These are phyloP conservation scores for Globisporangium irregulare DNA, from an alignment of 352 stramenopile species.

Conservation along the genomic window DNA sequence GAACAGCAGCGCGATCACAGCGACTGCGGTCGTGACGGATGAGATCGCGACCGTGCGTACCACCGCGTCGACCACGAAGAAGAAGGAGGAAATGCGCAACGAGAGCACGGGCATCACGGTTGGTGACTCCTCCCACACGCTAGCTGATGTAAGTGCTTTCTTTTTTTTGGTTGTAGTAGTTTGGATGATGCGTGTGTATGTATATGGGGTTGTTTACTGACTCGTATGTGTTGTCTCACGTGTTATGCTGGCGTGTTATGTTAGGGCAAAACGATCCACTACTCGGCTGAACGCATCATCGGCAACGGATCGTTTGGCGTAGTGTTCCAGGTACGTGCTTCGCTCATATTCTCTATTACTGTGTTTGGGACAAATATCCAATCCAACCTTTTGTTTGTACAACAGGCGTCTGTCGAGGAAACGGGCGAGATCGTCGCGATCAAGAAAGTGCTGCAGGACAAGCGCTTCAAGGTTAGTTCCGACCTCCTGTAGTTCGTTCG, in stretches of 20 bases:
- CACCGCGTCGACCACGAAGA: constrained; percentile 46
- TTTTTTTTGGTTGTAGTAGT: neutral
- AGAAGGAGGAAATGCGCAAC: constrained; percentile 81
- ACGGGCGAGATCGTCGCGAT: constrained; percentile 98
- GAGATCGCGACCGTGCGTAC: constrained; percentile 40
- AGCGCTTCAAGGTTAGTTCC: constrained; percentile 94
- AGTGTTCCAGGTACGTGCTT: constrained; percentile 90
- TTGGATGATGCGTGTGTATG: neutral
- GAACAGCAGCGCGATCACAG: constrained; percentile 11
- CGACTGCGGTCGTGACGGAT: constrained; percentile 5
- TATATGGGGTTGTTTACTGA: neutral
- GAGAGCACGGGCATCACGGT: constrained; percentile 82
- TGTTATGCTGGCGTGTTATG: no score
- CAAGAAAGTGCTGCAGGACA: constrained; percentile 99
- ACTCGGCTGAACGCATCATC: constrained; percentile 98
- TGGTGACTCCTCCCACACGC: constrained; percentile 74
- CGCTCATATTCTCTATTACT: neutral
- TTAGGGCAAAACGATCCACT: constrained; percentile 88
- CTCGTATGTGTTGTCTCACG: neutral
- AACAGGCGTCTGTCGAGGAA: constrained; percentile 91
- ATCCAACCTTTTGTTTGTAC: neutral
- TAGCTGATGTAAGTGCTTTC: constrained; percentile 61
- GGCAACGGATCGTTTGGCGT: constrained; percentile 99
- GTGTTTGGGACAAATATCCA: neutral
- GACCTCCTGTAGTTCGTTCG: neutral